These are phyloP conservation scores for Hymenoscyphus linearis DNA, from an alignment of 2,329 filamentous ascomycete species.

Conservation along the genomic window DNA sequence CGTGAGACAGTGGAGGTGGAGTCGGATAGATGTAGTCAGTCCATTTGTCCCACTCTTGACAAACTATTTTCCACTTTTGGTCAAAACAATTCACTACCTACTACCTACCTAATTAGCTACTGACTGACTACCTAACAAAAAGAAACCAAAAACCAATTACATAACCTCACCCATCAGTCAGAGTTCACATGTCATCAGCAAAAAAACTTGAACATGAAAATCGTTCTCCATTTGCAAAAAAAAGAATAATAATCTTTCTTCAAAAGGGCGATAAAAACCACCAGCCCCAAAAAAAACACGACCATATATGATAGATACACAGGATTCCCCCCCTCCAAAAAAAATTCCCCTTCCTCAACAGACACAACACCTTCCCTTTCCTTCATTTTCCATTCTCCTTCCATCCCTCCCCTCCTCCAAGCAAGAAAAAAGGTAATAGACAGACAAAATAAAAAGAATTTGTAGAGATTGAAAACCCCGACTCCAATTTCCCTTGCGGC, in stretches of 20 bases:
- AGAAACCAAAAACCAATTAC: no score
- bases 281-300: conserved; percentile 17
- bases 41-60: no score
- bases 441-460: conserved; percentile 20
- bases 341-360: conserved; percentile 16
- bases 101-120: no score
- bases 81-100: no score
- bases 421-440: conserved; percentile 7
- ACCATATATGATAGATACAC: conserved; percentile 30
- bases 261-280: conserved; percentile 13
- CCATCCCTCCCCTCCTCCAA: not conserved
- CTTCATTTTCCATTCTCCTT: conserved; percentile 19
- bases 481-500: conserved; percentile 23
- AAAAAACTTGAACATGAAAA: conserved; percentile 19
- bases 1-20: no score
- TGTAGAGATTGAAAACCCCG: conserved; percentile 20
- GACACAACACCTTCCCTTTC: not conserved
- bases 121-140: no score
- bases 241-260: conserved; percentile 15
- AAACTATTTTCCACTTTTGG: no score
- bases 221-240: conserved; percentile 23
- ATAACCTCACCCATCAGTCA: no score
- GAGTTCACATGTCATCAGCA: no score
- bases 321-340: conserved; percentile 25
- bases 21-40: no score